Percentiles rank a stretch among this genome's conserved stretches.
These are phyloP conservation scores for Cystobasidium onofrii DNA, from an alignment of 768 basidiomycete species.

Conservation along the genomic window DNA sequence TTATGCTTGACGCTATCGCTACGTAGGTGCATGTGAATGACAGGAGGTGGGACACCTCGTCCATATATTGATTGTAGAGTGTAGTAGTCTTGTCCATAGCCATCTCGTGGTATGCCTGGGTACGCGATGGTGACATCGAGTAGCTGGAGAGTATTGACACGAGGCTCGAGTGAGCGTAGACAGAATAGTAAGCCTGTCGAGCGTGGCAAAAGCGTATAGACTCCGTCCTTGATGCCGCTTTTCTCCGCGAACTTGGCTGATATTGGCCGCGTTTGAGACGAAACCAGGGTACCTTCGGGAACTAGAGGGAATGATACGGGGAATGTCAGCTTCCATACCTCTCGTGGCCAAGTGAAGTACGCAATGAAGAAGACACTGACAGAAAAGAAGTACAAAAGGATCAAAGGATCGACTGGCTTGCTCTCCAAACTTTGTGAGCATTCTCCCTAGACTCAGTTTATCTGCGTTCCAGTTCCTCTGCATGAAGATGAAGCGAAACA, in stretches of 20 bases:
- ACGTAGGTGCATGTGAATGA: constrained; percentile 77
- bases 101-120: constrained; percentile 48
- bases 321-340: constrained; percentile 26
- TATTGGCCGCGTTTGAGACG: constrained; percentile 70
- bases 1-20: constrained; percentile 57
- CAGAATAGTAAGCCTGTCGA: constrained; percentile 84
- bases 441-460: constrained; percentile 56
- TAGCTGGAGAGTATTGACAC: constrained; percentile 66
- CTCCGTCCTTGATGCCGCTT: constrained; percentile 73
- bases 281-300: constrained; percentile 92
- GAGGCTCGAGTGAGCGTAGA: constrained; percentile 67
- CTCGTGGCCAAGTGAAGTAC: too few species aligned
- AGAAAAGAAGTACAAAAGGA: constrained; percentile 31
- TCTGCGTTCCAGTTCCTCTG: constrained; percentile 86
- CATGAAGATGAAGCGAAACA: constrained; percentile 87
- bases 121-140: constrained; percentile 90
- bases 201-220: constrained; percentile 74
- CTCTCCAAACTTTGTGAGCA: constrained; percentile 62
- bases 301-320: constrained; percentile 54
- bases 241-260: constrained; percentile 83
- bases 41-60: constrained; percentile 61
- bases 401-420: constrained; percentile 42
- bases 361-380: not conserved
- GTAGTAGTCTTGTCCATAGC: constrained; percentile 46
- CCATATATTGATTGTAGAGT: constrained; percentile 82